Conservation (phyloP, 2,329 filamentous ascomycete species). For the Parascedosporium putredinis region DNA sequence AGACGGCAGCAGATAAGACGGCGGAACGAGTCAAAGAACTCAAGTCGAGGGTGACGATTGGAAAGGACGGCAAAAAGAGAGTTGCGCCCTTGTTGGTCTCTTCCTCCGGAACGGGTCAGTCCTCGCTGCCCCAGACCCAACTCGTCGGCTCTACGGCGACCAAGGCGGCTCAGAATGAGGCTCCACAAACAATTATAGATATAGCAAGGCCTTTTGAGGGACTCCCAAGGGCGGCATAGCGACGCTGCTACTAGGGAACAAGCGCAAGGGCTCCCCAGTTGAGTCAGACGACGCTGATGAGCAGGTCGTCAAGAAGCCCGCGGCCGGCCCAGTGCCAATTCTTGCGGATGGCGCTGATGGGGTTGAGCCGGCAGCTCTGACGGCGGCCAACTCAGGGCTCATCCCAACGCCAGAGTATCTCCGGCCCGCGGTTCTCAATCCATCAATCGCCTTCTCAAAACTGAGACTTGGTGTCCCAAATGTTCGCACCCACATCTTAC, state of each 20-base stretch:
- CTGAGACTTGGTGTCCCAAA: conserved; percentile 80
- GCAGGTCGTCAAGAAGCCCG: conserved; percentile 36
- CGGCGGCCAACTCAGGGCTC: conserved; percentile 47
- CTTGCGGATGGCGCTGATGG: conserved; percentile 69
- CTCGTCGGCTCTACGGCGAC: conserved; percentile 66
- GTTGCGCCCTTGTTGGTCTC: conserved; percentile 88
- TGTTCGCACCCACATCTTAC: conserved; percentile 69
- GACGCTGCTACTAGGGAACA: conserved; percentile 82
- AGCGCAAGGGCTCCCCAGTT: conserved; percentile 65
- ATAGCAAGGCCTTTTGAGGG: conserved; percentile 91
- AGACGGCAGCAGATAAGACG: conserved; percentile 41
- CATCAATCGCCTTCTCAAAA: conserved; percentile 71
- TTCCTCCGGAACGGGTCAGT: conserved; percentile 75
- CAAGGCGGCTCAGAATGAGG: conserved; percentile 54
- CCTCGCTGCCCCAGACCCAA: conserved; percentile 80
- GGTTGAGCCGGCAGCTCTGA: conserved; percentile 61
- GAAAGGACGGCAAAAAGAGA: conserved; percentile 93
- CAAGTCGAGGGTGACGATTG: conserved; percentile 87
- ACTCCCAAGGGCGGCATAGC: conserved; percentile 82
- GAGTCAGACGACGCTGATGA: conserved; percentile 70
- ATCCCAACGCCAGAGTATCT: conserved; percentile 72
- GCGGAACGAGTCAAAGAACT: conserved; percentile 48
- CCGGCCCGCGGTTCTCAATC: conserved; percentile 77
- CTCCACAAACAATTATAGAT: conserved; percentile 75
- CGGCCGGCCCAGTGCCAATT: conserved; percentile 62